Evolutionary conservation across 345 rosid genomes (phyloP), one percentile per base, ranked within the genome.

Genomic region (Salix caprea): DNA sequence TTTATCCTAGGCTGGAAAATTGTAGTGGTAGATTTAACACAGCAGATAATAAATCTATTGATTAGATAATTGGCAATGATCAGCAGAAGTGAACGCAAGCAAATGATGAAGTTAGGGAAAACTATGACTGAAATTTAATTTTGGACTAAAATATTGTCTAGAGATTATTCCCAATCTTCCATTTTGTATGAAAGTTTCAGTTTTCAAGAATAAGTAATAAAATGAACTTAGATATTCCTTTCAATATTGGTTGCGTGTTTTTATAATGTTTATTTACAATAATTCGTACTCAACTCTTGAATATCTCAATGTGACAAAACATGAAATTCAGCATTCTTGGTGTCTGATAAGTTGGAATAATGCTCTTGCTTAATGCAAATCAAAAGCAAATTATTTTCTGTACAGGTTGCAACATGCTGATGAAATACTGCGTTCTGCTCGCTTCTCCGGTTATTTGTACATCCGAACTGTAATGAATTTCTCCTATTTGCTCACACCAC

Each of bases 381-480:
- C 15, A 72, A 42, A 19, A 26, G 26, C 42, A 56, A 28, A 42
- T 18, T 18, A 42, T 39, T 37, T 11, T 75, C 32, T 71, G 32
- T 50, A 48, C 85, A 96, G 99, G 88, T 85, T 93, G 89, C 98
- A 93, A 86, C 90, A 96, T 78, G 88, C 93, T 46, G 98, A 90
- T 86, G 98, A 92, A 86, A 88, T 93, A 80, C 81, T 96, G 77
- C 92, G 95, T 74, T 93, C 96, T 73, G 97, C 99, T 36, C 94
- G 92, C 72, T 82, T 92, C 74, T 86, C 94, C 71, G 98, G 99
- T 52, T 93, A 93, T 82, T 86, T 96, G 83, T 80, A 90, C 74
- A 92, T 93, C 36, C 82, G 99, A 79, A 90, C 92, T 10, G 99
- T 96, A 91, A 13, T 68, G 73, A 7, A 60, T 68, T 69, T 78